phyloP scores from a whole-genome alignment of 495 filamentous ascomycete species.

The Neurospora sp. region DNA sequence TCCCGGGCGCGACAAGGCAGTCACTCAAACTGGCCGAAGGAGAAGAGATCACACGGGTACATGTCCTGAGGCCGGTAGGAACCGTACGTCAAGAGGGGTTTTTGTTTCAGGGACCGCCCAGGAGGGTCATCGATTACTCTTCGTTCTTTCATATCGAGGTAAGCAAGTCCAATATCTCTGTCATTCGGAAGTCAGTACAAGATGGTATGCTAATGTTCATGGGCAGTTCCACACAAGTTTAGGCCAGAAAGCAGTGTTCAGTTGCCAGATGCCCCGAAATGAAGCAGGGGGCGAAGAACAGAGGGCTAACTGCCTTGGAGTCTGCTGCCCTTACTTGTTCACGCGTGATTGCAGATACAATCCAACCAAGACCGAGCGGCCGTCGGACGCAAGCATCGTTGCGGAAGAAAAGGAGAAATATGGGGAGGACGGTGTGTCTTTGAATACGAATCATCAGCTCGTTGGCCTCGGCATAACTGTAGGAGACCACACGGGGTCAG shows the following conservation, averaged over 20 bases:
- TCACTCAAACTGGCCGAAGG: not conserved
- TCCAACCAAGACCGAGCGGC: not conserved
- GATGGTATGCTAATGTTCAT: not conserved
- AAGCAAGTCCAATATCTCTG: not conserved
- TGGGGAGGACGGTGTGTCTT: not conserved
- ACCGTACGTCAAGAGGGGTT: not conserved
- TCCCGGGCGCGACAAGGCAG: not conserved
- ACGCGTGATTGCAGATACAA: not conserved
- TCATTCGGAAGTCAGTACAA: not conserved
- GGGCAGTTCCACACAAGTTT: not conserved
- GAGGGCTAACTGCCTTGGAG: not conserved
- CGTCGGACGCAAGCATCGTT: not conserved
- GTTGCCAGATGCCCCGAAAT: not conserved
- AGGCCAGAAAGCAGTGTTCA: not conserved
- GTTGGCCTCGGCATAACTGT: not conserved
- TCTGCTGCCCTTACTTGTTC: not conserved
- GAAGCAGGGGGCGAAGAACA: not conserved
- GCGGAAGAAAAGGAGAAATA: not conserved
- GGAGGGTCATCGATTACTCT: not conserved
- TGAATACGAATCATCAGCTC: not conserved
- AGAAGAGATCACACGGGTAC: not conserved
- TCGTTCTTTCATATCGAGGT: not conserved
- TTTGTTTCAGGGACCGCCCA: not conserved
- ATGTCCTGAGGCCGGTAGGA: not conserved
- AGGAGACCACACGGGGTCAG: not conserved